Conservation (phyloP, 306 rosid genomes). For the Trichosanthes truncata region DNA sequence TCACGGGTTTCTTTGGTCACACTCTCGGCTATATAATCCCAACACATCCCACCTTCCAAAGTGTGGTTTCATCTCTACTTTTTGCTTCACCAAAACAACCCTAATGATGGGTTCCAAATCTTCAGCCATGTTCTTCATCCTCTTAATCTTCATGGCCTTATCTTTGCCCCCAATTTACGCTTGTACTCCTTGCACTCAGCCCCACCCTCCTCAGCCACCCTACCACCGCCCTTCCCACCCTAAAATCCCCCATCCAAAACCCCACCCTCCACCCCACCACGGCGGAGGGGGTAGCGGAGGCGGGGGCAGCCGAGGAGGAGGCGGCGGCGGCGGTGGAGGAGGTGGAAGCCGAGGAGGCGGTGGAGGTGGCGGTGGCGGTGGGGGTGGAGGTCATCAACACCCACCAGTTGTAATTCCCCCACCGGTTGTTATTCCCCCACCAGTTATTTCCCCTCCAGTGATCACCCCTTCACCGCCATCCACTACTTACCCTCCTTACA, state of each 20-base stretch:
- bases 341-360: background rate
- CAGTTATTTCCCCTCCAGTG: slow-evolving; percentile 38
- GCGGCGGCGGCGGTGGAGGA: background rate
- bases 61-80: background rate
- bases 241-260: slow-evolving; percentile 20
- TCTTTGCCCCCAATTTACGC: slow-evolving; percentile 44
- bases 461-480: slow-evolving; percentile 52
- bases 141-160: slow-evolving; percentile 30
- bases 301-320: background rate
- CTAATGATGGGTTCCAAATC: slow-evolving; percentile 33
- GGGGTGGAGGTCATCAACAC: background rate
- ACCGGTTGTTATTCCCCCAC: slow-evolving; percentile 37
- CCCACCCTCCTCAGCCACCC: slow-evolving; percentile 33
- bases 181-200: slow-evolving; percentile 49
- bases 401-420: slow-evolving; percentile 27
- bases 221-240: slow-evolving; percentile 23
- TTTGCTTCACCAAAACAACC: background rate
- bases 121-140: slow-evolving; percentile 36
- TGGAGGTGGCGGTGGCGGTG: slow-evolving; percentile 1
- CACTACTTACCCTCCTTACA: slow-evolving; percentile 27
- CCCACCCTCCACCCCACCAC: slow-evolving; percentile 45
- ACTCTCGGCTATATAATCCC: background rate
- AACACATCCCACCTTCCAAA: background rate
- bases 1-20: background rate
- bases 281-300: slow-evolving; percentile 25